These are phyloP conservation scores for Geranium rotundifolium DNA, from an alignment of 345 rosid genomes.

Conservation along the genomic window DNA sequence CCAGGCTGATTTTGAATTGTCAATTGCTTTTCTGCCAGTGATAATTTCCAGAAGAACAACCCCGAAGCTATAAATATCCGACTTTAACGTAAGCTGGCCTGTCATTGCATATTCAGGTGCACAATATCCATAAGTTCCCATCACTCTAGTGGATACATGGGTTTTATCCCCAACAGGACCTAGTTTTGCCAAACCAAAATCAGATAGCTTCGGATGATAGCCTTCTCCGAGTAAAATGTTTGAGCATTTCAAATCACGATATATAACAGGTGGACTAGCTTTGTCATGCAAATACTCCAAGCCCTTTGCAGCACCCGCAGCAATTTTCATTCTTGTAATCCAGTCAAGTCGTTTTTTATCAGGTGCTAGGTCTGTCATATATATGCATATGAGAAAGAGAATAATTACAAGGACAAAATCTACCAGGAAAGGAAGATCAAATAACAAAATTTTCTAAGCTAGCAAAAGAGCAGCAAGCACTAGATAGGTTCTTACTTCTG, in stretches of 20 bases:
- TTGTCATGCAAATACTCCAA: conserved; percentile 60
- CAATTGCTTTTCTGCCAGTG: conserved; percentile 61
- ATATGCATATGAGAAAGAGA: background rate
- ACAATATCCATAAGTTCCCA: conserved; percentile 69
- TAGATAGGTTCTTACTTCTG: too few species aligned
- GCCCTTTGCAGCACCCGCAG: conserved; percentile 71
- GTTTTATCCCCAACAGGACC: conserved; percentile 74
- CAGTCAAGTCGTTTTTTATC: conserved; percentile 52
- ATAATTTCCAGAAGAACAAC: conserved; percentile 61
- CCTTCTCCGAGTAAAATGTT: conserved; percentile 53
- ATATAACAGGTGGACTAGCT: conserved; percentile 64
- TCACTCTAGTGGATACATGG: conserved; percentile 64
- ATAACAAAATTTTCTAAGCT: too few species aligned
- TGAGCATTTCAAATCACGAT: conserved; percentile 61
- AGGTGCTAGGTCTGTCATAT: conserved; percentile 38
- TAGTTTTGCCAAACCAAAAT: conserved; percentile 66
- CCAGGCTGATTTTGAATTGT: conserved; percentile 35
- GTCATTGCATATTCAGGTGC: conserved; percentile 80
- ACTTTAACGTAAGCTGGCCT: conserved; percentile 63
- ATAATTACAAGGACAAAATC: too few species aligned
- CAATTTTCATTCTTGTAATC: conserved; percentile 64
- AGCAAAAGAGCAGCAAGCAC: too few species aligned
- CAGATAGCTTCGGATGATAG: conserved; percentile 59
- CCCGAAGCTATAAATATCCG: conserved; percentile 53
- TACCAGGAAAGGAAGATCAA: too few species aligned